Evolutionary conservation across 257 asterid species (phyloP), one percentile per base, ranked within the genome.

Genomic region (Solanum medicagineum): DNA sequence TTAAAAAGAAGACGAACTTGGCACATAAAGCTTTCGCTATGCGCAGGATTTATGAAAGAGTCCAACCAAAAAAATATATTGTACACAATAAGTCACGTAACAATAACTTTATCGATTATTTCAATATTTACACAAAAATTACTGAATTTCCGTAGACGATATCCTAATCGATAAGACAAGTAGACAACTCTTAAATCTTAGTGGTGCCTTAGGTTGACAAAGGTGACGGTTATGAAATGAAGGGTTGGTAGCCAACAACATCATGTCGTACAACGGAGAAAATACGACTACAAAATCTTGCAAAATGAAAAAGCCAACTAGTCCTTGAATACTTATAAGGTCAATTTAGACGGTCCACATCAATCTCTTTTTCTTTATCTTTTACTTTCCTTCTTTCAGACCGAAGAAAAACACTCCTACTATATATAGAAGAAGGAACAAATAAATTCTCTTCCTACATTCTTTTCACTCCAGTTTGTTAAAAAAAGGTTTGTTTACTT

Each of bases 81-180:
- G 0, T 32, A 32, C 36, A 32, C 36, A 32, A 32, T 32, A 32
- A 32, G 0, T 32, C 3, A 32, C 0, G 4, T 0, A 32, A 32
- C 36, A 32, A 32, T 3, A 32, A 32, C 3, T 36, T 36, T 36
- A 36, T 36, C 1, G 2, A 36, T 36, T 0, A 36, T 5, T 20
- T 9, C 9, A 59, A 8, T 20, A 59, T 59, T 1, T 59, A 19
- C 0, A 20, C 0, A 57, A 57, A 57, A 57, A 0, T 19, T 20
- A 57, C 26, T 57, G 0, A 57, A 19, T 20, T 19, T 8, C 0
- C 0, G 65, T 0, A 0, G 12, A 57, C 13, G 0, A 0, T 3
- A 1, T 57, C 0, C 0, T 56, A 56, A 11, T 2, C 26, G 26
- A 22, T 57, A 8, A 20, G 40, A 22, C 45, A 66, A 66, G 7